Conservation (phyloP, 768 basidiomycete species). For the Ramaria rubella region DNA sequence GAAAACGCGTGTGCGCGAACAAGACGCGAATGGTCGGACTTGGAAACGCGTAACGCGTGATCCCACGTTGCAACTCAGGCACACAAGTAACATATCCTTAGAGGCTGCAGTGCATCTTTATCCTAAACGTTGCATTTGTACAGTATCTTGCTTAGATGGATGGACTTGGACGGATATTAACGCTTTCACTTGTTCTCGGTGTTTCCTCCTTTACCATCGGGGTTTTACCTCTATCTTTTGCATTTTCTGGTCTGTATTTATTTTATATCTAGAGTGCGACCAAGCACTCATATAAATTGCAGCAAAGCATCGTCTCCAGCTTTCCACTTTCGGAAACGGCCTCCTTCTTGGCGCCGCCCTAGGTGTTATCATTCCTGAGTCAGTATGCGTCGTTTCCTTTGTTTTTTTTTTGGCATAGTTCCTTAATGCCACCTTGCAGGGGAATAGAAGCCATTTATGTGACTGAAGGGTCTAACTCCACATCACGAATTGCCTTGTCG, state of each 20-base stretch:
- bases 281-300: background rate
- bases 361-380: slow-evolving; percentile 93
- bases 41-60: background rate
- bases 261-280: background rate
- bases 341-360: slow-evolving; percentile 84
- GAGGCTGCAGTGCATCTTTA: background rate
- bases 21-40: slow-evolving; percentile 8
- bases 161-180: slow-evolving; percentile 35
- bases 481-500: slow-evolving; percentile 52
- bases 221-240: slow-evolving; percentile 66
- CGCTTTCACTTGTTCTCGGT: slow-evolving; percentile 59
- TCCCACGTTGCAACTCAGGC: too few relatives aligned
- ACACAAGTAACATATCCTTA: background rate
- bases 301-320: slow-evolving; percentile 36
- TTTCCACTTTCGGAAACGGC: slow-evolving; percentile 68
- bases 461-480: slow-evolving; percentile 34
- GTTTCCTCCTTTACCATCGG: slow-evolving; percentile 61
- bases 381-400: slow-evolving; percentile 29
- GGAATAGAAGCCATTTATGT: slow-evolving; percentile 60
- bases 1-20: background rate
- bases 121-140: too few relatives aligned
- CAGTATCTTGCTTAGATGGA: slow-evolving; percentile 19
- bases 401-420: background rate
- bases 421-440: slow-evolving; percentile 36
- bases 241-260: slow-evolving; percentile 54